Conservation (phyloP, 2,329 filamentous ascomycete genomes). For the Sclerotinia sclerotiorum region DNA sequence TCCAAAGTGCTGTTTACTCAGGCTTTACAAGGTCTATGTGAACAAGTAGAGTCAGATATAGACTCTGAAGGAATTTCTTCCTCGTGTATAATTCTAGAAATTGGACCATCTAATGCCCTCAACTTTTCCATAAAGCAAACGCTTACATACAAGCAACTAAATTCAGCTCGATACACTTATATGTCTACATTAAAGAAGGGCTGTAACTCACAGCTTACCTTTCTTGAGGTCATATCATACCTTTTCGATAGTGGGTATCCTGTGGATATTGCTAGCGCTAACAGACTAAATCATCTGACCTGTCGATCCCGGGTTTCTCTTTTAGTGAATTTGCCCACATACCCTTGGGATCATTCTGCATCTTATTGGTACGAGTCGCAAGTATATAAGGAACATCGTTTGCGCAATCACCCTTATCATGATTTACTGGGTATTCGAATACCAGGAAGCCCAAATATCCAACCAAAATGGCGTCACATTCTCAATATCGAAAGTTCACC, state of each 20-base stretch:
- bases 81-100: constrained; percentile 20
- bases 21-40: constrained; percentile 18
- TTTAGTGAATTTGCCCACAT: constrained; percentile 46
- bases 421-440: constrained; percentile 11
- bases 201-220: constrained; percentile 23
- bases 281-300: constrained; percentile 43
- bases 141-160: constrained; percentile 24
- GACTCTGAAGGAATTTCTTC: background rate
- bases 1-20: constrained; percentile 41
- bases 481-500: background rate
- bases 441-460: background rate
- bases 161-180: constrained; percentile 42
- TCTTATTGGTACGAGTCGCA: constrained; percentile 55
- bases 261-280: constrained; percentile 50
- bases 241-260: constrained; percentile 27
- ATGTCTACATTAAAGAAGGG: constrained; percentile 22
- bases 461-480: constrained; percentile 8
- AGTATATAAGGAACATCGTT: constrained; percentile 45
- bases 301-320: background rate
- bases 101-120: constrained; percentile 30
- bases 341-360: constrained; percentile 54
- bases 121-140: constrained; percentile 29
- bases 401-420: background rate
- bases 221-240: constrained; percentile 23
- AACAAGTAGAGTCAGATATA: background rate